Percentiles rank a stretch among this genome's conserved stretches.
Evolutionary conservation across 768 basidiomycete species (phyloP).

Genomic region (Mycena vulgaris): DNA sequence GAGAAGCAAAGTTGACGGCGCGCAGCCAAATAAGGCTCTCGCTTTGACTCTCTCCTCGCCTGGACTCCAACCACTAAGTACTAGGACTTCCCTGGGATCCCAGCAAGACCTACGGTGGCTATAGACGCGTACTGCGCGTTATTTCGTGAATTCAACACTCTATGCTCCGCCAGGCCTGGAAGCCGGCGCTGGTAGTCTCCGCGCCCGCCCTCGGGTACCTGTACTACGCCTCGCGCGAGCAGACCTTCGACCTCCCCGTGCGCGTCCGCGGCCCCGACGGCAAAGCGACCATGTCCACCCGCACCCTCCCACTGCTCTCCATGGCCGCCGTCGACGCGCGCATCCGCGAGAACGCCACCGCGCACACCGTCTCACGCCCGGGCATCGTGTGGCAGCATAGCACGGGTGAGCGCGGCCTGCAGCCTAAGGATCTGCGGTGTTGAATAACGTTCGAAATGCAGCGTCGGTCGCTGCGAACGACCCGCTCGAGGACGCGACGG

Average conservation of each 20-base stretch:
- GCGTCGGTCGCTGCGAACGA: conserved; percentile 89
- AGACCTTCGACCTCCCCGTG: conserved; percentile 73
- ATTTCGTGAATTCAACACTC: too few species aligned
- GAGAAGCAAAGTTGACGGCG: too few species aligned
- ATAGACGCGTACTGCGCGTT: too few species aligned
- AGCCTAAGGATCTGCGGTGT: background rate
- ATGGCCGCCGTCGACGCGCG: conserved; percentile 69
- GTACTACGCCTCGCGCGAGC: conserved; percentile 65
- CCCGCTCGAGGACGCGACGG: conserved; percentile 92
- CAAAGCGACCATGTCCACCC: conserved; percentile 67
- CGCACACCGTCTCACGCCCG: conserved; percentile 62
- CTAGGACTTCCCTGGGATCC: too few species aligned
- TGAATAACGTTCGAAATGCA: background rate
- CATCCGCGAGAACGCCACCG: conserved; percentile 68
- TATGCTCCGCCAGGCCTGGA: conserved; percentile 81
- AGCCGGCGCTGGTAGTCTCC: conserved; percentile 69
- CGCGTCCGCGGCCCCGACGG: conserved; percentile 72
- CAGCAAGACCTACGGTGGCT: too few species aligned
- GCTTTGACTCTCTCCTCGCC: too few species aligned
- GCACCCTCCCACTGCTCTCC: conserved; percentile 70
- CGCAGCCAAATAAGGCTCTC: too few species aligned
- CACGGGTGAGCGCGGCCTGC: conserved; percentile 54
- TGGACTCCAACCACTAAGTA: too few species aligned
- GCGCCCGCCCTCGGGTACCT: conserved; percentile 73
- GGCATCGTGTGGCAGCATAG: conserved; percentile 81